A percentile compares a stretch with the other conserved stretches of the same genome.
These are phyloP conservation scores for Hypholoma sublateritium DNA, from an alignment of 768 basidiomycete genomes.

Conservation along the genomic window DNA sequence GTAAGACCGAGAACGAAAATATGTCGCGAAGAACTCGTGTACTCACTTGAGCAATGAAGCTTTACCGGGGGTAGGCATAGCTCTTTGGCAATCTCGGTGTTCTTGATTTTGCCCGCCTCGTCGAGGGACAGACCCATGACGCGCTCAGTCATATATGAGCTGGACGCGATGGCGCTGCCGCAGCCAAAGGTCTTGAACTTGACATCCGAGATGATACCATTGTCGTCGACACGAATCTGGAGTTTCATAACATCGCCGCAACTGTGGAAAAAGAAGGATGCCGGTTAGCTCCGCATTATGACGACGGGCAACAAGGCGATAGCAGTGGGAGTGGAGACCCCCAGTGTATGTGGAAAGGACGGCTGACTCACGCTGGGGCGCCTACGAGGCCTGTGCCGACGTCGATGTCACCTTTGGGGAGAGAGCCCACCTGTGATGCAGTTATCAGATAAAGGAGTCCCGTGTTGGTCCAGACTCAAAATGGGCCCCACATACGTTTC, in stretches of 20 bases:
- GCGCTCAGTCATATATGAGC: conserved; percentile 98
- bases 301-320: conserved; percentile 10
- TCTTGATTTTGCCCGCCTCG: conserved; percentile 94
- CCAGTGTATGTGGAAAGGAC: conserved; percentile 1
- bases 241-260: conserved; percentile 99
- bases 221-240: conserved; percentile 94
- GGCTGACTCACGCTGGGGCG: conserved; percentile 80
- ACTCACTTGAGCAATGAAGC: conserved; percentile 89
- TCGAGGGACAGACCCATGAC: conserved; percentile 94
- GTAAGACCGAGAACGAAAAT: neutral
- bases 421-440: conserved; percentile 81
- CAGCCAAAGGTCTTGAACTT: conserved; percentile 99
- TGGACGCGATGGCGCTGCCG: conserved; percentile 96
- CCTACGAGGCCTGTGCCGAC: conserved; percentile 98
- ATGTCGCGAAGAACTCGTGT: conserved; percentile 3
- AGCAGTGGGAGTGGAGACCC: conserved; percentile 5
- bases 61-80: conserved; percentile 94
- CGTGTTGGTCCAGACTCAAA: conserved; percentile 30
- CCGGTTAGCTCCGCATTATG: conserved; percentile 29
- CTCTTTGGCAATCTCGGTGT: conserved; percentile 99
- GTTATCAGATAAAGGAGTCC: conserved; percentile 58
- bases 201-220: conserved; percentile 95
- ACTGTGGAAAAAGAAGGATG: conserved; percentile 36
- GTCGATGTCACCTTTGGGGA: conserved; percentile 87
- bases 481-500: conserved; percentile 73